Conservation (phyloP, 805 yeast species). For the Kluyveromyces siamensis region DNA sequence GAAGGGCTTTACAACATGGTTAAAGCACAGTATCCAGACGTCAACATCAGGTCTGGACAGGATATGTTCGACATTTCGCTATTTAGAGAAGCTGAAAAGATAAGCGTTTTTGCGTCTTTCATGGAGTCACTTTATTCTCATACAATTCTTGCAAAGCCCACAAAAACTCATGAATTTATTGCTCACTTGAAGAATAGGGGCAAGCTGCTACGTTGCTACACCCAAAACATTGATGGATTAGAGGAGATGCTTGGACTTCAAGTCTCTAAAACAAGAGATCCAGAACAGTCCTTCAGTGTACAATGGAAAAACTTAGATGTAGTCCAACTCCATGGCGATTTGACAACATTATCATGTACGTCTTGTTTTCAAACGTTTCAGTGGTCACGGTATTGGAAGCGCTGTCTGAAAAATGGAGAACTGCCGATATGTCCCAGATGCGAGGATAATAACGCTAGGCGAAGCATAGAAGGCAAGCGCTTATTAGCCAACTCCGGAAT, state of each 20-base stretch:
- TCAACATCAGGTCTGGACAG: slow-evolving; percentile 61
- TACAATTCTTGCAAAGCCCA: slow-evolving; percentile 62
- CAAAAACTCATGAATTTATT: slow-evolving; percentile 76
- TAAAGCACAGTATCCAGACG: slow-evolving; percentile 49
- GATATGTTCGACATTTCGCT: slow-evolving; percentile 85
- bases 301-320: slow-evolving; percentile 63
- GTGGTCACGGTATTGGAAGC: slow-evolving; percentile 52
- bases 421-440: slow-evolving; percentile 76
- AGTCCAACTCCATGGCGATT: slow-evolving; percentile 85
- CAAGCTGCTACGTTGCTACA: slow-evolving; percentile 75
- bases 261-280: slow-evolving; percentile 36
- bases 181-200: slow-evolving; percentile 46
- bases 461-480: slow-evolving; percentile 66
- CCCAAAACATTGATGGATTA: slow-evolving; percentile 90
- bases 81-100: slow-evolving; percentile 58
- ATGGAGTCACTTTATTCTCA: slow-evolving; percentile 72
- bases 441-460: slow-evolving; percentile 41
- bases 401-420: slow-evolving; percentile 46
- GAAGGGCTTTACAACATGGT: slow-evolving; percentile 76
- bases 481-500: slow-evolving; percentile 61
- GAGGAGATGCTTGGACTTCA: slow-evolving; percentile 59
- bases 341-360: slow-evolving; percentile 69
- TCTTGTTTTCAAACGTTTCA: slow-evolving; percentile 47
- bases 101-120: slow-evolving; percentile 73
- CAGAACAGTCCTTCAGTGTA: slow-evolving; percentile 24